Conservation (phyloP, 176 grass and related monocot genomes). For the Thinopyrum elongatum region DNA sequence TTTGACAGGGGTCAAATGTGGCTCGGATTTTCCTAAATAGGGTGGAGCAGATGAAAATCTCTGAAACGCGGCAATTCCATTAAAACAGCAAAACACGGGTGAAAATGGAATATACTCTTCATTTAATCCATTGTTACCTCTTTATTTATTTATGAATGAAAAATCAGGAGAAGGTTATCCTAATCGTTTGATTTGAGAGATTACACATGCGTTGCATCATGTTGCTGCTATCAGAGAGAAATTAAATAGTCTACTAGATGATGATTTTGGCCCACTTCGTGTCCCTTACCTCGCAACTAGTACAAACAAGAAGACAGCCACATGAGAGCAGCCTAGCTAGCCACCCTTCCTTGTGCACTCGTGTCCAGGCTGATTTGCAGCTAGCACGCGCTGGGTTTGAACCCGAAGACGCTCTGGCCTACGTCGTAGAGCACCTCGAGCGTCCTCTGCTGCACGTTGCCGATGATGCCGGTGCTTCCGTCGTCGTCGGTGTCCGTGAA, state of each 20-base stretch:
- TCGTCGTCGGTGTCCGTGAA: conserved; percentile 48
- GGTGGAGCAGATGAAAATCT: too few species aligned
- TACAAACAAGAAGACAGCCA: not conserved
- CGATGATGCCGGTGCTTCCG: conserved; percentile 44
- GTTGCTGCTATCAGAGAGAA: not conserved
- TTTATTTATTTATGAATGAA: not conserved
- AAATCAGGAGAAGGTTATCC: not conserved
- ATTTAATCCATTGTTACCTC: too few species aligned
- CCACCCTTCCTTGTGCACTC: not conserved
- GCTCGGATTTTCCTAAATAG: too few species aligned
- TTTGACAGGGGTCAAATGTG: too few species aligned
- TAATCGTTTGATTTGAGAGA: not conserved
- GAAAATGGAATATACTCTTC: too few species aligned
- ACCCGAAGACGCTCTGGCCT: conserved; percentile 49
- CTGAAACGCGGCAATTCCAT: too few species aligned
- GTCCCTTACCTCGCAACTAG: not conserved
- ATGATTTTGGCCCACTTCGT: not conserved
- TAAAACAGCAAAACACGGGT: too few species aligned
- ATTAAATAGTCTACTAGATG: not conserved
- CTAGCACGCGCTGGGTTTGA: conserved; percentile 48
- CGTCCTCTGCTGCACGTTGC: conserved; percentile 88
- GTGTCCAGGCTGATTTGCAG: not conserved
- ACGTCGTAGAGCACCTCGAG: conserved; percentile 69
- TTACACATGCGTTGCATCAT: not conserved
- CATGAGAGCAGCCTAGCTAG: not conserved